These are phyloP conservation scores for Talaromyces sp. DNA, from an alignment of 2,329 filamentous ascomycete genomes.

Conservation along the genomic window DNA sequence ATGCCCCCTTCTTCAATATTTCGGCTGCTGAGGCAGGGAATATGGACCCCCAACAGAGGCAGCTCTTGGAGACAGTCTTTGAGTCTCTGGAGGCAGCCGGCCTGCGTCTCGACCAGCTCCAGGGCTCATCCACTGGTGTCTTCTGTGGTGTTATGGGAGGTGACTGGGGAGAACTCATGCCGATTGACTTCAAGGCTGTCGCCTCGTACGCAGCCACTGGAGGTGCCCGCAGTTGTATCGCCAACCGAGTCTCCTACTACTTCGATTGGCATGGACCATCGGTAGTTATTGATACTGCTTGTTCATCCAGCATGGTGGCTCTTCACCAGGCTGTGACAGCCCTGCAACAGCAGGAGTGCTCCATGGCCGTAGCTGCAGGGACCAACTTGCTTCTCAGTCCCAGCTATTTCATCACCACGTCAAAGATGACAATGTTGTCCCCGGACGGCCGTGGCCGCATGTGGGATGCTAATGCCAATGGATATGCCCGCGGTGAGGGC, in stretches of 20 bases:
- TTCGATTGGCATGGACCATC: constrained; percentile 36
- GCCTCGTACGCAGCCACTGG: constrained; percentile 20
- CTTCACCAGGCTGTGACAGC: constrained; percentile 28
- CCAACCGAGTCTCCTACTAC: constrained; percentile 38
- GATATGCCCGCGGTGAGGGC: constrained; percentile 51
- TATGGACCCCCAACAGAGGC: constrained; percentile 23
- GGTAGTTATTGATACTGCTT: constrained; percentile 45
- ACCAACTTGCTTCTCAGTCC: constrained; percentile 24
- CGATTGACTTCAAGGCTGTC: constrained; percentile 12
- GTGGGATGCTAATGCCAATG: constrained; percentile 44
- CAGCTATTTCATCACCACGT: constrained; percentile 26
- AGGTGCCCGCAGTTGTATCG: constrained; percentile 30
- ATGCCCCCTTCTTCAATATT: constrained; percentile 21
- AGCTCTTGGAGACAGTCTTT: constrained; percentile 34
- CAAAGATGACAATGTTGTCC: constrained; percentile 43
- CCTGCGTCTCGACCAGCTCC: constrained; percentile 14
- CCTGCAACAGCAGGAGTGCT: constrained; percentile 22
- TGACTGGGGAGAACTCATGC: constrained; percentile 20
- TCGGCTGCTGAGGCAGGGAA: constrained; percentile 23
- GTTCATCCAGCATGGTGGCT: constrained; percentile 38
- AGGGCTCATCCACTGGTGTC: constrained; percentile 23
- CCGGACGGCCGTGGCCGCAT: constrained; percentile 49
- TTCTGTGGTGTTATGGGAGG: constrained; percentile 19
- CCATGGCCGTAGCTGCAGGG: constrained; percentile 19
- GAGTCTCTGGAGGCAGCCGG: constrained; percentile 28